A percentile compares a stretch with the other conserved stretches of the same genome.
Evolutionary conservation across 192 early-diverging fungal species (phyloP).

Genomic region (Lobosporangium transversale): DNA sequence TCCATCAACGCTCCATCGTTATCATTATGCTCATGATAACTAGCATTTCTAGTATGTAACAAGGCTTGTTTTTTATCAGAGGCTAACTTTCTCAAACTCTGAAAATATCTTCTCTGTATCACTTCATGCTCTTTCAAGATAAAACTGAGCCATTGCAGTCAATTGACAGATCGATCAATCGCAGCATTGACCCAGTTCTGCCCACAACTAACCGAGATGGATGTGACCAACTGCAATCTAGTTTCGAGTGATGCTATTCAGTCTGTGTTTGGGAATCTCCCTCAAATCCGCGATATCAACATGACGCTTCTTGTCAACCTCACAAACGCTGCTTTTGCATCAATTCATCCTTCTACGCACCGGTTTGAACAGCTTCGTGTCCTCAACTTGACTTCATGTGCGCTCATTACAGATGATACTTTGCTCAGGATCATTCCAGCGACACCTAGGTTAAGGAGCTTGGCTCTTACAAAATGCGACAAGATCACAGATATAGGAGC

Average conservation of each 20-base stretch:
- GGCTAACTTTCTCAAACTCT: no score
- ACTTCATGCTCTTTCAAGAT: constrained; percentile 59
- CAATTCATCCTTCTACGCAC: constrained; percentile 26
- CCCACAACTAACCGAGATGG: constrained; percentile 62
- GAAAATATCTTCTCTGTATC: no score
- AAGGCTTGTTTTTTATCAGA: no score
- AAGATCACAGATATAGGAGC: constrained; percentile 64
- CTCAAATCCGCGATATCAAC: constrained; percentile 63
- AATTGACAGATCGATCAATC: constrained; percentile 59
- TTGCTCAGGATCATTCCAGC: constrained; percentile 54
- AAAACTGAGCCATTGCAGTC: constrained; percentile 62
- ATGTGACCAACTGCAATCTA: constrained; percentile 60
- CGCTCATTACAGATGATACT: constrained; percentile 58
- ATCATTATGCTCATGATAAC: not conserved
- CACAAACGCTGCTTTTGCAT: constrained; percentile 52
- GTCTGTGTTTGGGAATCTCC: constrained; percentile 53
- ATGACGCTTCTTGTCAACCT: constrained; percentile 47
- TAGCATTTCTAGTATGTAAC: no score
- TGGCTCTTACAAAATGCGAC: constrained; percentile 66
- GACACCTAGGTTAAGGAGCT: constrained; percentile 60
- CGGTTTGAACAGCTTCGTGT: constrained; percentile 63
- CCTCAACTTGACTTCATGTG: constrained; percentile 59
- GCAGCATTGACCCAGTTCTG: constrained; percentile 59
- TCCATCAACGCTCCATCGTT: not conserved
- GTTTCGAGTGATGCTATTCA: constrained; percentile 57